Conservation (phyloP, 2,329 filamentous ascomycete species). For the Davidsoniella eucalypti region DNA sequence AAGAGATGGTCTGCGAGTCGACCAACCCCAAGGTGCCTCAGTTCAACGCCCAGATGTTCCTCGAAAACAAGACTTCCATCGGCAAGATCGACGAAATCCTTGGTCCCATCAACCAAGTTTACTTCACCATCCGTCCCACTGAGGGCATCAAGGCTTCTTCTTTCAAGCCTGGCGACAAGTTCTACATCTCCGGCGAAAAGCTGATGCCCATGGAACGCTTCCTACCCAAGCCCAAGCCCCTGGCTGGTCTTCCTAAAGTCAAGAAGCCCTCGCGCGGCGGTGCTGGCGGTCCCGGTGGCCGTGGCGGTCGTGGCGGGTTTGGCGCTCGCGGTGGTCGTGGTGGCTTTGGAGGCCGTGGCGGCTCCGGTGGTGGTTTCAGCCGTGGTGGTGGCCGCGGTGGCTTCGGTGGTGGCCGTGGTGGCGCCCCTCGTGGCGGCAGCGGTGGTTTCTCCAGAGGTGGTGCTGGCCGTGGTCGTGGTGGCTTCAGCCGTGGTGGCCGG, state of each 20-base stretch:
- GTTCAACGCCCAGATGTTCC: constrained; percentile 97
- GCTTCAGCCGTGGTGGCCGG: constrained; percentile 13
- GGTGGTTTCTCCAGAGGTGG: constrained; percentile 11
- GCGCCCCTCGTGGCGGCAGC: background rate
- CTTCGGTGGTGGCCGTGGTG: constrained; percentile 17
- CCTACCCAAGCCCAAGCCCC: constrained; percentile 78
- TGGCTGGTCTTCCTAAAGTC: constrained; percentile 38
- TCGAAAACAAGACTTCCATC: constrained; percentile 94
- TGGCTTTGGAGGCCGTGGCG: constrained; percentile 21
- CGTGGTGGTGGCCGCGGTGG: constrained; percentile 17
- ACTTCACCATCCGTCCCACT: constrained; percentile 94
- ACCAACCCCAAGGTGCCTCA: constrained; percentile 92
- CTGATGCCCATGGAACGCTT: constrained; percentile 90
- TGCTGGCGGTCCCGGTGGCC: constrained; percentile 27
- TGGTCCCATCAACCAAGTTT: constrained; percentile 92
- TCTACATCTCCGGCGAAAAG: constrained; percentile 91
- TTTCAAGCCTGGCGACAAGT: constrained; percentile 94
- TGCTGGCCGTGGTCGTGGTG: constrained; percentile 20
- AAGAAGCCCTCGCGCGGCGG: constrained; percentile 38
- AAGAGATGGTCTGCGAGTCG: constrained; percentile 94
- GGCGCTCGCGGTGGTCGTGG: constrained; percentile 20
- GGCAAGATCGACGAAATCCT: constrained; percentile 98
- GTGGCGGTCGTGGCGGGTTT: constrained; percentile 22
- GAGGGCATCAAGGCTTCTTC: constrained; percentile 89
- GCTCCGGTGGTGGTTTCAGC: constrained; percentile 20